Conservation (phyloP, 352 stramenopile genomes). For the Phytophthora pluvialis region DNA sequence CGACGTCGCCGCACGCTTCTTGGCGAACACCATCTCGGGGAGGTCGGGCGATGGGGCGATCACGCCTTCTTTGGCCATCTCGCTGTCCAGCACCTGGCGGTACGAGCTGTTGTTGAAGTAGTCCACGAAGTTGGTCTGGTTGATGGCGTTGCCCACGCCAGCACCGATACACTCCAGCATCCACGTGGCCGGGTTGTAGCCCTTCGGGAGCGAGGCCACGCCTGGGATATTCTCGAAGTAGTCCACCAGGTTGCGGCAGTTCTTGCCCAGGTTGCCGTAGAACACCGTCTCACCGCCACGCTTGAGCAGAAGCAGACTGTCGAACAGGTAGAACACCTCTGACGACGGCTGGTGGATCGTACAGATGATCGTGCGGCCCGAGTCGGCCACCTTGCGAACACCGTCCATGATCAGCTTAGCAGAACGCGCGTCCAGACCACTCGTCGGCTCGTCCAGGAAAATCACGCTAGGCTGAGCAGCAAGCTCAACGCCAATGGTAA, state of each 20-base stretch:
- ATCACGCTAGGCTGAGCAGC: conserved; percentile 13
- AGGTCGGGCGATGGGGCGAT: conserved; percentile 15
- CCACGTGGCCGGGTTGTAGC: conserved; percentile 46
- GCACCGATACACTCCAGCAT: conserved; percentile 49
- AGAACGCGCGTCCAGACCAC: background rate
- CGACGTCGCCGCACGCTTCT: conserved; percentile 33
- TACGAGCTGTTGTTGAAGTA: conserved; percentile 28
- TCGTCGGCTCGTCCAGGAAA: conserved; percentile 11
- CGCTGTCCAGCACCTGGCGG: conserved; percentile 6
- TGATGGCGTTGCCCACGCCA: conserved; percentile 33
- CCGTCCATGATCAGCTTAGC: conserved; percentile 23
- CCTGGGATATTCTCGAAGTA: conserved; percentile 41
- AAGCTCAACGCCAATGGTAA: conserved; percentile 1
- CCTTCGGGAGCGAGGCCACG: conserved; percentile 38
- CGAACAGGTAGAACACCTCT: conserved; percentile 50
- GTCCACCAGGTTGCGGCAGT: conserved; percentile 34
- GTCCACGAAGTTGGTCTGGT: conserved; percentile 28
- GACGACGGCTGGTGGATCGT: conserved; percentile 76
- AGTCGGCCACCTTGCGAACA: conserved; percentile 45
- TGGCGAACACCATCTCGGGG: conserved; percentile 32
- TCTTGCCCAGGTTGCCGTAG: conserved; percentile 43
- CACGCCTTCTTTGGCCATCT: conserved; percentile 36
- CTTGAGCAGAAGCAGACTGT: conserved; percentile 76
- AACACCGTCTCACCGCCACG: conserved; percentile 46
- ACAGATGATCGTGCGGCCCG: conserved; percentile 77